These are phyloP conservation scores for Dictyophora rubrovolvata DNA, from an alignment of 768 basidiomycete genomes.

Conservation along the genomic window DNA sequence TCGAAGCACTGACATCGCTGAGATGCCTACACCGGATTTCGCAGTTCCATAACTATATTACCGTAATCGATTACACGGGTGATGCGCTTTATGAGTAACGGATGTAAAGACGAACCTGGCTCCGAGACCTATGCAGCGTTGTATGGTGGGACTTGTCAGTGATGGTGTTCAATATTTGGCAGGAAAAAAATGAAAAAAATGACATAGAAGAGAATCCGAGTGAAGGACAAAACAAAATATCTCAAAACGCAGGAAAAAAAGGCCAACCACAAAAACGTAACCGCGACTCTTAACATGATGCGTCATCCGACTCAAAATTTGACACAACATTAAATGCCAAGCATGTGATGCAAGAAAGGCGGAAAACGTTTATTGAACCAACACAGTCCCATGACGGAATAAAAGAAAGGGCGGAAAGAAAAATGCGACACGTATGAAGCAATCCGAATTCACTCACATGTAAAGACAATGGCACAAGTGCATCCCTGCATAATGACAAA, in stretches of 20 bases:
- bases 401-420: constrained; percentile 5
- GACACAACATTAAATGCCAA: too few relatives aligned
- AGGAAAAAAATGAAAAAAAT: background rate
- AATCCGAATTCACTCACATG: constrained; percentile 50
- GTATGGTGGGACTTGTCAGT: background rate
- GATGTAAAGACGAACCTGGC: constrained; percentile 14
- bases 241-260: too few relatives aligned
- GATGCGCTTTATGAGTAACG: background rate
- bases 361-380: background rate
- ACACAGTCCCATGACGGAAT: constrained; percentile 11
- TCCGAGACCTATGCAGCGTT: constrained; percentile 16
- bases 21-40: constrained; percentile 96
- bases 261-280: too few relatives aligned
- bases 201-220: background rate
- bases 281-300: too few relatives aligned
- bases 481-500: constrained; percentile 54
- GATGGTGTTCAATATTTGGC: background rate
- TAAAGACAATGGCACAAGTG: constrained; percentile 95
- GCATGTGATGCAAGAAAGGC: too few relatives aligned
- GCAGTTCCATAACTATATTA: constrained; percentile 88
- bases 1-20: constrained; percentile 94
- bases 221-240: background rate
- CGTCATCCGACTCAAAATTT: too few relatives aligned
- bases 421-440: background rate
- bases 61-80: background rate